phyloP scores from a whole-genome alignment of 108 stramenopile species.

The Skeletonema tropicum region DNA sequence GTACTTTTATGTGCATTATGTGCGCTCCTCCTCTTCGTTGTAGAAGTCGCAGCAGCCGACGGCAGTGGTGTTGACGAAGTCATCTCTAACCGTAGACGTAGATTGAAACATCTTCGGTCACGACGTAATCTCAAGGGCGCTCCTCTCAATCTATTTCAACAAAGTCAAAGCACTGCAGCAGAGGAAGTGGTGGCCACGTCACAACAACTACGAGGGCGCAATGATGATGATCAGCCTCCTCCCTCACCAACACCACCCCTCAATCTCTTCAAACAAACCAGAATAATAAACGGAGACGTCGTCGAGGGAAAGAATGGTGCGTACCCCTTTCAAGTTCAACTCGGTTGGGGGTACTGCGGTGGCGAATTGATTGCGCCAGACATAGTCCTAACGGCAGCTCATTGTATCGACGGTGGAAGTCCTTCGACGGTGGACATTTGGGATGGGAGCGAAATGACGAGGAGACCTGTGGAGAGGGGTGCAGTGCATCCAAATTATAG shows the following conservation, averaged over 20 bases:
- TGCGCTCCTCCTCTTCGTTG: neutral
- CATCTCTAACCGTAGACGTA: no score
- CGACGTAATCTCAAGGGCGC: neutral
- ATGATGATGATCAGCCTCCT: no score
- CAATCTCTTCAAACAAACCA: neutral
- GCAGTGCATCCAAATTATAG: neutral
- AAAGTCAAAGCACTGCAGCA: neutral
- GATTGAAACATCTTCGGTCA: neutral
- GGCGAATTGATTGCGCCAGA: slow-evolving; percentile 43
- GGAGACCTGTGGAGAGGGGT: no score
- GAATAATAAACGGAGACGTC: neutral
- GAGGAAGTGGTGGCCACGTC: neutral
- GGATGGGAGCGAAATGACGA: no score
- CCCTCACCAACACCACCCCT: neutral
- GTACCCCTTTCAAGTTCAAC: neutral
- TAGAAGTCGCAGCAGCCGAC: neutral
- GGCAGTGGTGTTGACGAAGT: neutral
- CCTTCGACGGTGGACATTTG: no score
- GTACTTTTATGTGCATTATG: neutral
- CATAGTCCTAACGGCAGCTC: slow-evolving; percentile 47
- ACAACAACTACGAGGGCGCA: neutral
- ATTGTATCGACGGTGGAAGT: slow-evolving; percentile 21
- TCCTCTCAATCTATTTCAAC: neutral
- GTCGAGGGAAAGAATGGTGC: neutral
- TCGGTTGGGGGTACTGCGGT: slow-evolving; percentile 19